phyloP scores from a whole-genome alignment of 345 rosid genomes.

The Eutrema yunnanense region DNA sequence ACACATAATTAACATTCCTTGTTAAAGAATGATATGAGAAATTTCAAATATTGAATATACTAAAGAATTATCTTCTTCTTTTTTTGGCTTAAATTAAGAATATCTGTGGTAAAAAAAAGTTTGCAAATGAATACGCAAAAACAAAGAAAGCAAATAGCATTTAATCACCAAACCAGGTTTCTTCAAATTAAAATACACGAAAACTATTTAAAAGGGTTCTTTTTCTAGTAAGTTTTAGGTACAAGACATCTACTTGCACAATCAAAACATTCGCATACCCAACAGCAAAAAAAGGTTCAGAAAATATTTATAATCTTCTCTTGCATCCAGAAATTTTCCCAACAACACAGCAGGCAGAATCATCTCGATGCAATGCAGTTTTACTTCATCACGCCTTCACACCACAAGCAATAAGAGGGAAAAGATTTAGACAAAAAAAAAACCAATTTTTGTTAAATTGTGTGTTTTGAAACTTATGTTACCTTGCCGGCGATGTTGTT shows the following conservation, averaged over 20 bases:
- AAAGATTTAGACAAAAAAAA: not conserved
- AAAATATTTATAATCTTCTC: constrained; percentile 14
- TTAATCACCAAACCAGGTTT: not conserved
- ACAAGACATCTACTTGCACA: constrained; percentile 20
- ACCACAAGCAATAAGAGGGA: not conserved
- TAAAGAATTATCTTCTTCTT: not conserved
- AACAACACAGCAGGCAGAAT: not conserved
- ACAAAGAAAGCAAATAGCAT: not conserved
- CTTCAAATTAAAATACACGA: not conserved
- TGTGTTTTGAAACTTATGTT: not conserved
- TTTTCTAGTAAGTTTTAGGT: constrained; percentile 8
- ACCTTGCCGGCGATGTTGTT: constrained; percentile 74
- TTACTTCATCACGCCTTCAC: constrained; percentile 19
- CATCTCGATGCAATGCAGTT: constrained; percentile 5
- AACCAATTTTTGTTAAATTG: not conserved
- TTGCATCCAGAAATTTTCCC: constrained; percentile 12
- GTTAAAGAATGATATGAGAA: not conserved
- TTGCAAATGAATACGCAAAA: not conserved
- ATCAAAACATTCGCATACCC: constrained; percentile 12
- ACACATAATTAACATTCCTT: not conserved
- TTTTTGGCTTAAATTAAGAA: not conserved
- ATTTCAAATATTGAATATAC: not conserved
- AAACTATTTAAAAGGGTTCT: constrained; percentile 3
- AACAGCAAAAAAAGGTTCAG: constrained; percentile 11
- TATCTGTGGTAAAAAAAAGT: too few relatives aligned